Evolutionary conservation across 768 basidiomycete genomes (phyloP), one percentile per base, ranked within the genome.

Genomic region (Rhodotorula taiwanensis): DNA sequence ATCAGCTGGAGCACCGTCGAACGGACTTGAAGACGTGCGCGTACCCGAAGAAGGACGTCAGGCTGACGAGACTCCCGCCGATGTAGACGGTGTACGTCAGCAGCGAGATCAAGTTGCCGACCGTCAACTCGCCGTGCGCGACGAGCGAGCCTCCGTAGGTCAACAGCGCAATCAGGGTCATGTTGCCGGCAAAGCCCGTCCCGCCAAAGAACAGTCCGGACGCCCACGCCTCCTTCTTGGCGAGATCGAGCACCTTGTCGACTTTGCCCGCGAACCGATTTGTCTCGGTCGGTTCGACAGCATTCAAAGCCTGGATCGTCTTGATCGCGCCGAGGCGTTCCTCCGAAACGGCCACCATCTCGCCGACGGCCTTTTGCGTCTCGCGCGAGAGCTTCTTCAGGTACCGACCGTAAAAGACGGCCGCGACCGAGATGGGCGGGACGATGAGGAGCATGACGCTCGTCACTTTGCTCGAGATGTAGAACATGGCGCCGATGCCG

Each of bases 401-500:
- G 76, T 97, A 99, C 18, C 92, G 84, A 67, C 94, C 93, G 72
- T 99, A 99, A 75, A 91, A 88, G 18, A 97, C 89, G 88, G 94
- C 69, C 8, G 62, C 68, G 64, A 77, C 80, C 34, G 74, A 73
- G 28, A 78, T 81, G 44, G 77, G 93, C 83, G 71, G 91, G 86
- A 56, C 97, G 52, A 97, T 84, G 41, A 85, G 83, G 55, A 99
- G 81, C 94, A 99, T 98, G 68, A 97, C 79, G 58, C 87, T 75
- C 0, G 94, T 98, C 62, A 99, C 78, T 45, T 85, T 86, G 5
- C 77, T 61, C 18, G 88, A 93, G 58, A 94, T 82, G 76, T 86
- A 93, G 71, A 97, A 84, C 94, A 97, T 99, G 45, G 90, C 89
- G 50, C 87, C 89, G 66, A 97, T 91, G 88, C 94, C 94, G 69